phyloP scores from a whole-genome alignment of 352 stramenopile species.

The Globisporangium paroecandrum region DNA sequence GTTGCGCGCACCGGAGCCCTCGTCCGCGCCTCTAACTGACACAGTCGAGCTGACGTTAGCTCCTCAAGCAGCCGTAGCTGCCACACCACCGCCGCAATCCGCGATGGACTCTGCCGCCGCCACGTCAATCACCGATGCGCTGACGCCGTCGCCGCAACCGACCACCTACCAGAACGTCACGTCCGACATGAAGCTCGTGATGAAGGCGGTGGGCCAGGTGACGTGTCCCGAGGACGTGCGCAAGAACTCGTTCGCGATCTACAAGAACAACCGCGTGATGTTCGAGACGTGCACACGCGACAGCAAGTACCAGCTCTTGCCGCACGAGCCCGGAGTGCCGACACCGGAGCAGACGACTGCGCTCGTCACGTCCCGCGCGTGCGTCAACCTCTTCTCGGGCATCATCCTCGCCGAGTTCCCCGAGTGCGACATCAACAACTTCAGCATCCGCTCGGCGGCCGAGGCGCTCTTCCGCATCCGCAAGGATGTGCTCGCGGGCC shows the following conservation, averaged over 20 bases:
- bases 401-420: conserved; percentile 15
- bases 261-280: conserved; percentile 39
- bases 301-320: conserved; percentile 10
- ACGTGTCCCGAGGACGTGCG: conserved; percentile 20
- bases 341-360: conserved; percentile 13
- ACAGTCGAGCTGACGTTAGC: neutral
- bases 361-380: conserved; percentile 7
- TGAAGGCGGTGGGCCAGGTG: conserved; percentile 9
- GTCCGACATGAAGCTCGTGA: conserved; percentile 22
- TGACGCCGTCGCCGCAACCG: neutral
- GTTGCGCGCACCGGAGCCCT: conserved; percentile 1
- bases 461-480: conserved; percentile 27
- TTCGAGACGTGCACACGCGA: conserved; percentile 25
- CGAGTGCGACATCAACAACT: conserved; percentile 18
- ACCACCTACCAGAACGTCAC: conserved; percentile 14
- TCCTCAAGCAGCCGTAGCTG: neutral
- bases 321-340: conserved; percentile 3
- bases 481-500: conserved; percentile 21
- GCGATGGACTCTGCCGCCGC: neutral
- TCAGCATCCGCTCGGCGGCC: conserved; percentile 19
- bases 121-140: neutral
- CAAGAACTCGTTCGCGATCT: conserved; percentile 36
- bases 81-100: too few relatives aligned
- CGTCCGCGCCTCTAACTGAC: neutral
- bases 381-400: conserved; percentile 14